Conservation (phyloP, 441 rosid genomes). For the Populus hybrid region DNA sequence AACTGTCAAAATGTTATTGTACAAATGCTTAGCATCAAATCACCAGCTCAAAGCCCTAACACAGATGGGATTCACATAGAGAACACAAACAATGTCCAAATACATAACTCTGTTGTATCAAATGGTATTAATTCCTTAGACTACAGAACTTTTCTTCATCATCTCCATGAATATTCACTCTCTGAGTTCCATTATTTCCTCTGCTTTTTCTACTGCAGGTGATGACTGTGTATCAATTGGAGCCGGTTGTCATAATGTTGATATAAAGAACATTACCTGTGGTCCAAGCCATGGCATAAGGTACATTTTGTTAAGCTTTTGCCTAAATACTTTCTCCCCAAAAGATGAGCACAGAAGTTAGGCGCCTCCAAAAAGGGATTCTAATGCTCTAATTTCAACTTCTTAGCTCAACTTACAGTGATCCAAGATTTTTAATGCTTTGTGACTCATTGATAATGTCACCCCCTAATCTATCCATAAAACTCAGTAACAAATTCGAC, state of each 20-base stretch:
- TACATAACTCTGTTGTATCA: constrained; percentile 34
- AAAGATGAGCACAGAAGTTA: background rate
- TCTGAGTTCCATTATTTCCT: background rate
- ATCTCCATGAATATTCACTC: no score
- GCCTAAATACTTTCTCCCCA: no score
- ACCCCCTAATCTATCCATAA: background rate
- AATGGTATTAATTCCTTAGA: constrained; percentile 24
- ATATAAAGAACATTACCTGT: constrained; percentile 44
- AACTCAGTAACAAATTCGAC: background rate
- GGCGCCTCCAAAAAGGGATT: constrained; percentile 16
- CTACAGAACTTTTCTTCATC: no score
- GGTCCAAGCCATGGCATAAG: constrained; percentile 58
- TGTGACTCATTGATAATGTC: no score
- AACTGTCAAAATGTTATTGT: constrained; percentile 30
- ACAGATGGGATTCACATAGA: constrained; percentile 56
- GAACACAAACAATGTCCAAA: constrained; percentile 37
- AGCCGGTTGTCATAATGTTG: constrained; percentile 38
- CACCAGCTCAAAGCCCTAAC: constrained; percentile 46
- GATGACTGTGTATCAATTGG: constrained; percentile 54
- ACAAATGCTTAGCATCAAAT: constrained; percentile 28
- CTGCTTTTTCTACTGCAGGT: constrained; percentile 20
- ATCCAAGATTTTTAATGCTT: background rate
- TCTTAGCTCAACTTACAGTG: background rate
- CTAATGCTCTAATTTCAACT: constrained; percentile 10
- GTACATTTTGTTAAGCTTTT: constrained; percentile 13